Evolutionary conservation across 306 rosid species (phyloP).

Genomic region (Ziziphus jujuba): DNA sequence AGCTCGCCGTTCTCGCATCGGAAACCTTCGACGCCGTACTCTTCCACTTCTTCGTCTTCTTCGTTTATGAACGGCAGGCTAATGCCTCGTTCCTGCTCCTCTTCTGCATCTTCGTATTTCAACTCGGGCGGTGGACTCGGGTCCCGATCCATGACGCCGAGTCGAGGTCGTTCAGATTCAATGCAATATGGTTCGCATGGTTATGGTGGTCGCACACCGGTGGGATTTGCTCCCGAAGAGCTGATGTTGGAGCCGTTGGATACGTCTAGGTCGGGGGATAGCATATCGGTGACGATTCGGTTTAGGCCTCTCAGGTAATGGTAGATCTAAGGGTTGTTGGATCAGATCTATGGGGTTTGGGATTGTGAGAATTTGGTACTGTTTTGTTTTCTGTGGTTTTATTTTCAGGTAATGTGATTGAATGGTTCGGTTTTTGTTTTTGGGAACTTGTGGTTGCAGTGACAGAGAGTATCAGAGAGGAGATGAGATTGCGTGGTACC

Average conservation of each 20-base stretch:
- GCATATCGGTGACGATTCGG: constrained; percentile 98
- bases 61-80: constrained; percentile 65
- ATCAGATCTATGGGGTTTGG: constrained; percentile 56
- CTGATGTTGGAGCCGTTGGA: constrained; percentile 60
- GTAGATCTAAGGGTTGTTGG: constrained; percentile 57
- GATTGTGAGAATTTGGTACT: constrained; percentile 22
- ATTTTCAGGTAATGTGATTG: constrained; percentile 32
- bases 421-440: constrained; percentile 18
- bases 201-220: constrained; percentile 52
- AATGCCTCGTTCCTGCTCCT: constrained; percentile 79
- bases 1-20: constrained; percentile 93
- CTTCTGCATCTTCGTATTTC: constrained; percentile 73
- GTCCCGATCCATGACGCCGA: constrained; percentile 83
- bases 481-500: constrained; percentile 94
- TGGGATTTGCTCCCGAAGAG: constrained; percentile 70
- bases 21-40: constrained; percentile 74
- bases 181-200: constrained; percentile 44
- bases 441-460: constrained; percentile 53
- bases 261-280: constrained; percentile 66
- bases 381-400: constrained; percentile 27
- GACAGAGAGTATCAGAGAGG: constrained; percentile 97
- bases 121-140: constrained; percentile 58
- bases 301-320: constrained; percentile 93
- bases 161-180: constrained; percentile 69
- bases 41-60: constrained; percentile 75